Evolutionary conservation across 805 yeast species (phyloP).

Genomic region (Zygosaccharomyces gambellarensis): DNA sequence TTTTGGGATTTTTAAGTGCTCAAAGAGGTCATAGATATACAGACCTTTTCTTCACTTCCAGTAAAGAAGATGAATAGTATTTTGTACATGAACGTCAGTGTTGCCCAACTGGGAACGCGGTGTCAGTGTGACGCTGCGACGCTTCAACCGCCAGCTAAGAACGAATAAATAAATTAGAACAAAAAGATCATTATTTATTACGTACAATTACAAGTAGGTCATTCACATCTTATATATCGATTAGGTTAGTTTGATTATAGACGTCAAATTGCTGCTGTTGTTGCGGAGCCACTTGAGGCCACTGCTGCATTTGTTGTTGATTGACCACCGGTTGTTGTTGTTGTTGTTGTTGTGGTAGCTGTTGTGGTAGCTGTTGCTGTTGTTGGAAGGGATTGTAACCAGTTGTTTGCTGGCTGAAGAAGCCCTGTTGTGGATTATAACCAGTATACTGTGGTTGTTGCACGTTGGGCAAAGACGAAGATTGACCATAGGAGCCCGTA

Average conservation of each 20-base stretch:
- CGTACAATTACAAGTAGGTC: slow-evolving; percentile 6
- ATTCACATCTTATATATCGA: slow-evolving; percentile 25
- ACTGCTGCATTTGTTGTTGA: slow-evolving; percentile 10
- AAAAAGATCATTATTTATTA: background rate
- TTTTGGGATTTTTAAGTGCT: no score
- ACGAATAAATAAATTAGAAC: background rate
- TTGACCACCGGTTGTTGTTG: background rate
- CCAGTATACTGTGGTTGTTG: slow-evolving; percentile 5
- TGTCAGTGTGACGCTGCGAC: background rate
- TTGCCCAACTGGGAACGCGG: background rate
- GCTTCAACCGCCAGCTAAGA: background rate
- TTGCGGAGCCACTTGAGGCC: slow-evolving; percentile 12
- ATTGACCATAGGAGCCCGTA: background rate
- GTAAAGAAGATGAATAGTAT: background rate
- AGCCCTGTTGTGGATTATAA: slow-evolving; percentile 4
- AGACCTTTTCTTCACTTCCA: no score
- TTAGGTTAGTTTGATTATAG: slow-evolving; percentile 24
- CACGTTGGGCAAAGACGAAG: background rate
- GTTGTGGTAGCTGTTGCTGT: slow-evolving; percentile 1
- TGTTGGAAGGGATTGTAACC: slow-evolving; percentile 11
- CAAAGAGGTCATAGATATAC: no score
- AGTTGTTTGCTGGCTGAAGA: no score
- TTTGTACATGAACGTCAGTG: background rate
- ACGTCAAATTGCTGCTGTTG: slow-evolving; percentile 13
- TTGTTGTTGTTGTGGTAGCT: slow-evolving; percentile 4